phyloP scores from a whole-genome alignment of 2,329 filamentous ascomycete genomes.

The Aspergillus amoenus region DNA sequence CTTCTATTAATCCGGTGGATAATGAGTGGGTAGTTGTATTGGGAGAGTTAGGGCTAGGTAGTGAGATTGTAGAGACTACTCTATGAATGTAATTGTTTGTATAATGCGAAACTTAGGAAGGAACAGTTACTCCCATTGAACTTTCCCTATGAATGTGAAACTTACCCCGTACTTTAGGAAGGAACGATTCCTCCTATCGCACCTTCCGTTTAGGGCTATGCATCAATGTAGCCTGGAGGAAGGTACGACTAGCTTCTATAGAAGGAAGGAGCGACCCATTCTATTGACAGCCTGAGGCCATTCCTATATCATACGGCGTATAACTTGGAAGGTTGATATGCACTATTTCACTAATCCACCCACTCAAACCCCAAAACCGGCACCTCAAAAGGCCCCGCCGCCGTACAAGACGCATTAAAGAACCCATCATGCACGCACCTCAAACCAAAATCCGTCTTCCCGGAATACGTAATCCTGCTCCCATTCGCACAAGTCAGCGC shows the following conservation, averaged over 20 bases:
- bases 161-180: not conserved
- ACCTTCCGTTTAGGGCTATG: not conserved
- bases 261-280: not conserved
- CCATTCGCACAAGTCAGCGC: slow-evolving; percentile 27
- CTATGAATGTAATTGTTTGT: too few species aligned
- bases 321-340: too few species aligned
- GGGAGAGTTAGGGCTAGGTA: too few species aligned
- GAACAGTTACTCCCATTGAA: too few species aligned
- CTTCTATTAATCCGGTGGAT: too few species aligned
- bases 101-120: not conserved
- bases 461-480: slow-evolving; percentile 28
- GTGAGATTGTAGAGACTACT: too few species aligned
- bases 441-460: slow-evolving; percentile 24
- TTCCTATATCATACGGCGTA: too few species aligned
- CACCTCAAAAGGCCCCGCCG: slow-evolving; percentile 23
- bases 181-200: not conserved
- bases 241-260: too few species aligned
- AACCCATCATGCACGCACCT: slow-evolving; percentile 25
- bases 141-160: not conserved
- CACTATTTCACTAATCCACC: slow-evolving; percentile 5
- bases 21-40: not conserved
- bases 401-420: slow-evolving; percentile 31
- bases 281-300: not conserved
- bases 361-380: slow-evolving; percentile 27
- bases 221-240: too few species aligned